Conservation (phyloP, 805 yeast genomes). For the Kazachstania viticola region DNA sequence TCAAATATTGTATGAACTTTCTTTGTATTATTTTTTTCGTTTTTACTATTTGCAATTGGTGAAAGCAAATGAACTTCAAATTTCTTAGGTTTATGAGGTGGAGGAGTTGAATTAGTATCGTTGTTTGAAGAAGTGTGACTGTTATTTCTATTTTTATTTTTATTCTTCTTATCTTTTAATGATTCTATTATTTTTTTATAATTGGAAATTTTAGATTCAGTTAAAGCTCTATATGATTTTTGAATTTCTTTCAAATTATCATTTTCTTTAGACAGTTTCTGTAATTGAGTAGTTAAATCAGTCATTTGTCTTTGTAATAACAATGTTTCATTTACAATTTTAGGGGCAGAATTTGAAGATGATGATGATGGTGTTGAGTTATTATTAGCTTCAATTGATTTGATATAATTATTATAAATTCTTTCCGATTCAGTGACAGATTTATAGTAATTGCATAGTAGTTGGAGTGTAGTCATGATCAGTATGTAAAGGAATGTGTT, state of each 20-base stretch:
- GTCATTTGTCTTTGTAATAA: conserved; percentile 26
- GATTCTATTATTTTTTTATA: conserved; percentile 24
- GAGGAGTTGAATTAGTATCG: too few relatives aligned
- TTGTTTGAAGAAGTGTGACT: too few relatives aligned
- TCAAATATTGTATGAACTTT: conserved; percentile 10
- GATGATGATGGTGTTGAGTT: neutral
- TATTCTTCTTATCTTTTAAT: conserved; percentile 12
- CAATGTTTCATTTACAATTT: conserved; percentile 23
- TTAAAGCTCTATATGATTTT: conserved; percentile 25
- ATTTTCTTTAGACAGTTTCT: conserved; percentile 20
- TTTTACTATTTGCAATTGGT: conserved; percentile 13
- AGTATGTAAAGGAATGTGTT: neutral
- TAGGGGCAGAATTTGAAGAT: conserved; percentile 4
- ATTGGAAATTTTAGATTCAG: conserved; percentile 17
- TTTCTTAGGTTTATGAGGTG: too few relatives aligned
- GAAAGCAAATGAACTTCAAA: conserved; percentile 17
- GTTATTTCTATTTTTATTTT: conserved; percentile 2
- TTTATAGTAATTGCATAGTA: conserved; percentile 19
- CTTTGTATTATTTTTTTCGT: too few relatives aligned
- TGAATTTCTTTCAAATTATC: conserved; percentile 24
- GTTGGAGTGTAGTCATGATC: conserved; percentile 18
- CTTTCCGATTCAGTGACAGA: conserved; percentile 21
- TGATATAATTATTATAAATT: conserved; percentile 11
- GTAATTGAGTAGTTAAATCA: conserved; percentile 25
- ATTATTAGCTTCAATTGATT: neutral